Percentiles rank a stretch among this genome's conserved stretches.
These are phyloP conservation scores for Aphanoascus verrucosus DNA, from an alignment of 2,329 filamentous ascomycete species.

Conservation along the genomic window DNA sequence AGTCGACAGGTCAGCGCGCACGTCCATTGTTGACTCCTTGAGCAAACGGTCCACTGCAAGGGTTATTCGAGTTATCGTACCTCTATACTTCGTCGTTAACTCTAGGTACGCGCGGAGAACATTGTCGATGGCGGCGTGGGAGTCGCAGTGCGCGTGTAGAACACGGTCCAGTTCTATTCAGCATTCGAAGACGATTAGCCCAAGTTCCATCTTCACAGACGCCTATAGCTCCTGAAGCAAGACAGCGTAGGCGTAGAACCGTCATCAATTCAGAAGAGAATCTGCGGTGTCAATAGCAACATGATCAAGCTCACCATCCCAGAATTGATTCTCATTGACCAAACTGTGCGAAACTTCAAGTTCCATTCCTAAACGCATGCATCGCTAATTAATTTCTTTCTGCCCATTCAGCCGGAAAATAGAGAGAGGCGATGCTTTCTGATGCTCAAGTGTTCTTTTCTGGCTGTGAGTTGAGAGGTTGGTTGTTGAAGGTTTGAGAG, in stretches of 20 bases:
- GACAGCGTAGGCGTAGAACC: no score
- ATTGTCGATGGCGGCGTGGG: constrained; percentile 66
- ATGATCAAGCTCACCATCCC: constrained; percentile 55
- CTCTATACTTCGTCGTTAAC: constrained; percentile 62
- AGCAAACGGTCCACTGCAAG: background rate
- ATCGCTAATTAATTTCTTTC: constrained; percentile 9
- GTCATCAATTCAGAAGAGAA: no score
- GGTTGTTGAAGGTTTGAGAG: background rate
- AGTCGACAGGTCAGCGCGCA: constrained; percentile 2
- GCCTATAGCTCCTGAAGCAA: background rate
- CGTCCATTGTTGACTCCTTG: background rate
- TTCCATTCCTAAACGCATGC: constrained; percentile 44
- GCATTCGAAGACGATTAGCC: background rate
- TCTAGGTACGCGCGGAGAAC: constrained; percentile 72
- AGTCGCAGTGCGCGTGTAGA: constrained; percentile 47
- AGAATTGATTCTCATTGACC: constrained; percentile 77
- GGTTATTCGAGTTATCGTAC: constrained; percentile 28
- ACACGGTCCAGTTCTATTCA: constrained; percentile 56
- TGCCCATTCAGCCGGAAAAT: background rate
- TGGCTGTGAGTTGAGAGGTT: background rate
- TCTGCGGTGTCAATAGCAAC: no score
- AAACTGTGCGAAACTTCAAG: constrained; percentile 58
- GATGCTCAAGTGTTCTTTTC: background rate
- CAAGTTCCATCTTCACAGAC: background rate
- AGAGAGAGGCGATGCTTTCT: no score